Evolutionary conservation across 2,329 filamentous ascomycete genomes (phyloP).

Genomic region (Ophiostoma ulmi): DNA sequence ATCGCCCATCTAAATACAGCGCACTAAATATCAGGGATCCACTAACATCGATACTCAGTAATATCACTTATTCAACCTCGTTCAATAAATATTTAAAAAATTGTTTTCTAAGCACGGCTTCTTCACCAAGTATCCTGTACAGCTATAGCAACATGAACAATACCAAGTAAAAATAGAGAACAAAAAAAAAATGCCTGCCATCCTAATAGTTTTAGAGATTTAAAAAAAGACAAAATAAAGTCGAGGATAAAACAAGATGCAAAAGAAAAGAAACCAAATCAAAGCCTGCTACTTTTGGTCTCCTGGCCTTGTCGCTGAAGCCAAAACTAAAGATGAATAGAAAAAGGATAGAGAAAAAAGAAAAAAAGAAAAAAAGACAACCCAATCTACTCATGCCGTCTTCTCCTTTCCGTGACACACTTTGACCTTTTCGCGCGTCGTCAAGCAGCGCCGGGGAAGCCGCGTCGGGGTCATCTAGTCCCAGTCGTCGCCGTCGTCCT

Average conservation of each 20-base stretch:
- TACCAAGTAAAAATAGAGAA: not conserved
- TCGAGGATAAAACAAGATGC: not conserved
- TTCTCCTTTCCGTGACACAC: constrained; percentile 10
- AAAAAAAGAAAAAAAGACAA: not conserved
- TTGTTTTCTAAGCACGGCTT: too few relatives aligned
- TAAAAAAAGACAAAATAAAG: not conserved
- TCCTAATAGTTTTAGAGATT: not conserved
- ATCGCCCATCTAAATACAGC: not conserved
- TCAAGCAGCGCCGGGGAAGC: constrained; percentile 11
- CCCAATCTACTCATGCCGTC: not conserved
- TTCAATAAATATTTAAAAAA: too few relatives aligned
- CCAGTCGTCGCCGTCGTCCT: constrained; percentile 27
- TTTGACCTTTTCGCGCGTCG: constrained; percentile 7
- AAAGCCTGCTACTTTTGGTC: constrained; percentile 9
- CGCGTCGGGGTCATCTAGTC: constrained; percentile 16
- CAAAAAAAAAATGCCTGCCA: not conserved
- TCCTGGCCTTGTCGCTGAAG: not conserved
- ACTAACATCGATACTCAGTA: constrained; percentile 4
- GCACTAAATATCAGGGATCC: not conserved
- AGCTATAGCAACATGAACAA: too few relatives aligned
- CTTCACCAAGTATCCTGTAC: too few relatives aligned
- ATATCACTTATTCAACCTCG: not conserved
- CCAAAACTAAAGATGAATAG: not conserved
- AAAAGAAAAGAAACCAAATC: not conserved
- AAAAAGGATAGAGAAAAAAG: not conserved